A percentile compares a stretch with the other conserved stretches of the same genome.
phyloP scores from a whole-genome alignment of 2,329 filamentous ascomycete genomes.

The Colletotrichum liaoningense region DNA sequence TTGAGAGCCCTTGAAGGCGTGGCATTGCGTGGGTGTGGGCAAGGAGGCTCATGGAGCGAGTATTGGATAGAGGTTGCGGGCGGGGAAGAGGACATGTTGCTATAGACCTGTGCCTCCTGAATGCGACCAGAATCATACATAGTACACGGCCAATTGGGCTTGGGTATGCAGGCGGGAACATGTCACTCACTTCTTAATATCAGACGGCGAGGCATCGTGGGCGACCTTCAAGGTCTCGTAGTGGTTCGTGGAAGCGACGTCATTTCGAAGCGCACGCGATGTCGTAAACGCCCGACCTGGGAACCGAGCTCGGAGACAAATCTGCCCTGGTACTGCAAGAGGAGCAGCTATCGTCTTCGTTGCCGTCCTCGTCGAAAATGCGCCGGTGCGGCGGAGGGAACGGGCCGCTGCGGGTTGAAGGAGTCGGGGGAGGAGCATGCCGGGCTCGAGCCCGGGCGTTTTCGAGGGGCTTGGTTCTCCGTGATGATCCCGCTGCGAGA shows the following conservation, averaged over 20 bases:
- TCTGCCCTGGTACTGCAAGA: not conserved
- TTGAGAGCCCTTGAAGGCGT: not conserved
- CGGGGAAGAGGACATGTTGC: slow-evolving; percentile 18
- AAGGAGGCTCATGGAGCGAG: no score
- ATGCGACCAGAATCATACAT: not conserved
- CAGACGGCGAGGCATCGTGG: slow-evolving; percentile 73
- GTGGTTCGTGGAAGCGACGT: slow-evolving; percentile 67
- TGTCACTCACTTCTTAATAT: slow-evolving; percentile 82
- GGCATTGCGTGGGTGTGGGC: not conserved
- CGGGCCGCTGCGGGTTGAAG: slow-evolving; percentile 43
- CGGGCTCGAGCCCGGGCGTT: slow-evolving; percentile 58
- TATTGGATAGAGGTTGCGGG: not conserved
- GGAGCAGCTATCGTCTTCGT: not conserved
- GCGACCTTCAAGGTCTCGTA: slow-evolving; percentile 86
- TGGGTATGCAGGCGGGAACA: not conserved
- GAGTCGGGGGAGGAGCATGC: slow-evolving; percentile 66
- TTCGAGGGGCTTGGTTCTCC: slow-evolving; percentile 1
- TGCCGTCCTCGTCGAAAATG: not conserved
- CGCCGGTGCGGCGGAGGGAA: slow-evolving; percentile 36
- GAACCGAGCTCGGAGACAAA: not conserved
- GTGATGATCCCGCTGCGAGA: not conserved
- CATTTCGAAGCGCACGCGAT: slow-evolving; percentile 42
- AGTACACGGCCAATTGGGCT: not conserved
- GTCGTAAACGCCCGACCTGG: slow-evolving; percentile 42
- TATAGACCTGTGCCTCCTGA: not conserved